Evolutionary conservation across 768 basidiomycete species (phyloP), one percentile per base, ranked within the genome.

Genomic region (Macrolepiota dolichaula): DNA sequence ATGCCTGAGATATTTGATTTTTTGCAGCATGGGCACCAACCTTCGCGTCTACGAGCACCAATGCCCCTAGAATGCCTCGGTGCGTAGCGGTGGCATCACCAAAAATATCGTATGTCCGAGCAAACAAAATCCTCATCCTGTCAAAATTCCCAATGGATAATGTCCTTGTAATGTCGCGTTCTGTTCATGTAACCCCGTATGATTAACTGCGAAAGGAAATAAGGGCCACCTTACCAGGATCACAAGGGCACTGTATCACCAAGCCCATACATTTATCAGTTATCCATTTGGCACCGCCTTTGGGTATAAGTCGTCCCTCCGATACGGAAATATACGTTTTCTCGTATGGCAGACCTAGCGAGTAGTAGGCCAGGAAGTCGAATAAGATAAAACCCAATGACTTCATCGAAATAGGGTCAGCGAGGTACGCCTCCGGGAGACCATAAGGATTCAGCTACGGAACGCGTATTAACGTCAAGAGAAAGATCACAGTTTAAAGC

Each of bases 331-430:
- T 77, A 62, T 76, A 80, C 17, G 69, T 72, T 15, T 68, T 72
- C 17, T 66, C 60, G 64, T 79, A 82, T 1, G 76, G 73, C 62
- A 81, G 80, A 0, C 67, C 55, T 22, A 75, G 71, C 15, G 83
- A 87, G 68, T 91, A 92, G 51, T 87, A 83, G 66, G 82, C 77
- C 64, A 91, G 77, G 66, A 91, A 89, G 64, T 88, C 87, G 25
- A 81, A 69, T 22, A 91, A 71, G 7, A 91, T 77, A 1, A 76
- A 71, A 4, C 89, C 89, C 2, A 91, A 77, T 0, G 79, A 77
- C 59, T 77, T 70, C 51, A 77, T 82, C 65, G 80, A 74, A 56
- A 80, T 71, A 4, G 87, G 85, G 57, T 73, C 68, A 36, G 73
- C 69, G 42, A 80, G 65, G 46, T 78, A 77, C 55, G 79, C 79